Evolutionary conservation across 2,329 filamentous ascomycete species (phyloP), one percentile per base, ranked within the genome.

Genomic region (Ceratocystis cubensis): DNA sequence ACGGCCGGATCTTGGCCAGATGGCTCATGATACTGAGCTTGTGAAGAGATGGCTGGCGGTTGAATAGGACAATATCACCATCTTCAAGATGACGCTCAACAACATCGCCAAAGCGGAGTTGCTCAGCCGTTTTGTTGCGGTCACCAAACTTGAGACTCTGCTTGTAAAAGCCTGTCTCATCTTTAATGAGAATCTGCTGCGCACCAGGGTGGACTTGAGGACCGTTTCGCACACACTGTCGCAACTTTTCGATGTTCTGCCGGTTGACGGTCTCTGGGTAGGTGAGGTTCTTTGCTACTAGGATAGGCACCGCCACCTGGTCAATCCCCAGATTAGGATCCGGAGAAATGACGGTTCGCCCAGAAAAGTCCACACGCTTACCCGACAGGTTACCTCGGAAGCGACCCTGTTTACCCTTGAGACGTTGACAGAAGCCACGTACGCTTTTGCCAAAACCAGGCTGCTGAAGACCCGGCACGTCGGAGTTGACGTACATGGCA

Each of bases 1-100:
- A 96, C 0, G 93, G 94, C 63, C 94, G 85, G 62, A 99, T 85
- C 75, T 96, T 96, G 71, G 88, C 94, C 72, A 88, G 86, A 79
- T 99, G 94, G 73, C 89, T 93, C 78, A 99, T 91, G 75, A 99
- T 99, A 85, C 91, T 96, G 70, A 99, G 88, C 76, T 97, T 99
- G 81, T 99, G 94, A 7, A 99, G 83, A 1, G 94, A 99, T 0
- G 94, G 94, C 73, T 99, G 94, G 69, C 94, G 90, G 74, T 99
- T 99, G 82, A 99, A 99, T 0, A 99, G 84, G 1, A 97, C 93
- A 71, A 97, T 88, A 74, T 99, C 94, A 62, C 91, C 89, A 72
- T 99, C 93, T 74, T 96, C 91, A 1, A 99, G 82, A 78, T 99
- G 94, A 37, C 94, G 87, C 74, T 99, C 92, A 4, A 99, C 93